These are phyloP conservation scores for Penicillium olsonii DNA, from an alignment of 2,329 filamentous ascomycete genomes.

Conservation along the genomic window DNA sequence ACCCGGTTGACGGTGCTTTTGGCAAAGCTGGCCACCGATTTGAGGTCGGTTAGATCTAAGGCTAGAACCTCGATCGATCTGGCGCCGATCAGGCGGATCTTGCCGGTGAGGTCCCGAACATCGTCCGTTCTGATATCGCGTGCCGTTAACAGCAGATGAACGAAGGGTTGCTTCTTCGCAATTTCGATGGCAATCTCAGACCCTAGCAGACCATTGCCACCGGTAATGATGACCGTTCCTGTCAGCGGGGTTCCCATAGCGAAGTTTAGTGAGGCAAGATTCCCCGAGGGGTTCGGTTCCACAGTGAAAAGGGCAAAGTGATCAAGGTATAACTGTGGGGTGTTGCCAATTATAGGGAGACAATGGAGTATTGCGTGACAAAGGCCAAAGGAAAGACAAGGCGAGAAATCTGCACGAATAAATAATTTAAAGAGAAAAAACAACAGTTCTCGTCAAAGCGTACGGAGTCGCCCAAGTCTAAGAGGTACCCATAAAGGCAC, in stretches of 20 bases:
- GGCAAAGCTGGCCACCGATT: slow-evolving; percentile 34
- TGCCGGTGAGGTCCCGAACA: slow-evolving; percentile 28
- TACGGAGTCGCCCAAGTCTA: too few relatives aligned
- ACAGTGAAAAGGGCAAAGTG: not conserved
- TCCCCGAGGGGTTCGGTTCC: not conserved
- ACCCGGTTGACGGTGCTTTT: slow-evolving; percentile 36
- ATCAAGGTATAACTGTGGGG: not conserved
- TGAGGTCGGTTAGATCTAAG: slow-evolving; percentile 35
- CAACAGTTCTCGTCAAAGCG: not conserved
- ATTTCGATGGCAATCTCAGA: slow-evolving; percentile 39
- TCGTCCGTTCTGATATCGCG: slow-evolving; percentile 34
- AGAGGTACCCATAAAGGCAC: slow-evolving; percentile 16
- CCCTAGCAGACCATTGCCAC: slow-evolving; percentile 36
- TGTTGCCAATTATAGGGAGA: slow-evolving; percentile 5
- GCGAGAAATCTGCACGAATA: too few relatives aligned
- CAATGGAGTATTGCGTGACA: slow-evolving; percentile 8
- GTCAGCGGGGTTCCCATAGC: slow-evolving; percentile 35
- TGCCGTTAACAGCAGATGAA: slow-evolving; percentile 35
- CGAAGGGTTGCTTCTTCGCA: slow-evolving; percentile 38
- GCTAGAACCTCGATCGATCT: slow-evolving; percentile 35
- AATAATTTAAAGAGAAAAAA: not conserved
- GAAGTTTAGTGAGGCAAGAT: not conserved
- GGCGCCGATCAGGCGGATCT: slow-evolving; percentile 35
- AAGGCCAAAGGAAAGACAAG: not conserved
- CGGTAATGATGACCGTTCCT: slow-evolving; percentile 41